Evolutionary conservation across 192 early-diverging fungal genomes (phyloP).

Genomic region (Cetraspora pellucida): DNA sequence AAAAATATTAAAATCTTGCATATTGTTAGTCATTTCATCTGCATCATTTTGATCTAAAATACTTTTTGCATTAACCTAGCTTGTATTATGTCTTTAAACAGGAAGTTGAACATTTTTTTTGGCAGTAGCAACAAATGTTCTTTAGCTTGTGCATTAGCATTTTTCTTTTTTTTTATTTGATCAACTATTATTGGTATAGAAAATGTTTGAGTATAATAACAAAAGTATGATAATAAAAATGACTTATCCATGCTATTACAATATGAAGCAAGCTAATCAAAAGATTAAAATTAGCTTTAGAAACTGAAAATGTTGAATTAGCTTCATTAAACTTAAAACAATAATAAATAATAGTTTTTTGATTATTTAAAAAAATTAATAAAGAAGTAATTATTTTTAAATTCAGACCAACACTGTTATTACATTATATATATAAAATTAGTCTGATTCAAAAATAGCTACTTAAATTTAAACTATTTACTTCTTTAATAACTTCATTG

Average conservation of each 20-base stretch:
- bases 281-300: slow-evolving; percentile 2
- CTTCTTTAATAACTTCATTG: neutral
- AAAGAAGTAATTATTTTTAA: too few species aligned
- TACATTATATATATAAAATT: too few species aligned
- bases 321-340: neutral
- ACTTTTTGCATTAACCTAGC: too few species aligned
- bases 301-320: neutral
- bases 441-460: too few species aligned
- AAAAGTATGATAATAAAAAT: too few species aligned
- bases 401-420: too few species aligned
- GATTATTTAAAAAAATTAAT: too few species aligned
- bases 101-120: slow-evolving; percentile 7
- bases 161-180: neutral
- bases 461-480: neutral
- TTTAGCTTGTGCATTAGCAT: neutral
- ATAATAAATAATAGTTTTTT: neutral
- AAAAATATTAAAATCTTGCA: too few species aligned
- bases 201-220: neutral
- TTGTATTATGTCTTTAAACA: neutral
- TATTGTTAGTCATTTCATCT: too few species aligned
- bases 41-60: too few species aligned
- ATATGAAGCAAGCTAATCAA: neutral
- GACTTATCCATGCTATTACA: slow-evolving; percentile 7
- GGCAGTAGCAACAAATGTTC: neutral
- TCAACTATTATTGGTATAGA: neutral